Evolutionary conservation across 352 stramenopile genomes (phyloP).

Genomic region (Phytophthora cryptogea): DNA sequence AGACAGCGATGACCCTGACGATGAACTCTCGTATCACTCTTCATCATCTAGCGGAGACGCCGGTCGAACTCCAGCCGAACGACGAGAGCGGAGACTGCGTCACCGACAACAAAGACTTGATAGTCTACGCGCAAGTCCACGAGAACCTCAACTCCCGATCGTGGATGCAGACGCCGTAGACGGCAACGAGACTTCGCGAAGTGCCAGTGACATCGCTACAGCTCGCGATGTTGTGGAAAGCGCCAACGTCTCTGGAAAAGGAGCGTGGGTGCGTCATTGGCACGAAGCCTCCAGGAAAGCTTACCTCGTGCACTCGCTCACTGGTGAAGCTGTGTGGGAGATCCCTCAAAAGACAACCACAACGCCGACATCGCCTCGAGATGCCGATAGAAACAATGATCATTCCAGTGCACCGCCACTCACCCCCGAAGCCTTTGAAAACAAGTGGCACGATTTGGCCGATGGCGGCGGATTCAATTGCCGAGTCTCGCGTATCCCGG

Average conservation of each 20-base stretch:
- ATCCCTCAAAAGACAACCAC: conserved; percentile 23
- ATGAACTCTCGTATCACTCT: conserved; percentile 29
- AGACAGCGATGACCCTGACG: conserved; percentile 15
- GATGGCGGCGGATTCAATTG: conserved; percentile 72
- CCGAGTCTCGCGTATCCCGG: conserved; percentile 59
- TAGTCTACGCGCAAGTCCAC: conserved; percentile 17
- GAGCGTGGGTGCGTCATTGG: conserved; percentile 68
- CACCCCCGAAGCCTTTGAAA: conserved; percentile 43
- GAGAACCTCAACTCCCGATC: conserved; percentile 28
- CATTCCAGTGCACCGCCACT: conserved; percentile 9
- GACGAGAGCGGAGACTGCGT: conserved; percentile 24
- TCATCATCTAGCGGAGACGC: conserved; percentile 34
- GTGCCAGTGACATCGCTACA: conserved; percentile 29
- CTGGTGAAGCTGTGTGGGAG: conserved; percentile 73
- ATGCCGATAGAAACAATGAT: conserved; percentile 7
- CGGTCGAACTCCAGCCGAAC: conserved; percentile 28
- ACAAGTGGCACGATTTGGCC: conserved; percentile 51
- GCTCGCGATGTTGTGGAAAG: conserved; percentile 23
- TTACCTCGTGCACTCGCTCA: conserved; percentile 75
- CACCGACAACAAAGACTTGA: conserved; percentile 27
- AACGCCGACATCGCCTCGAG: not conserved
- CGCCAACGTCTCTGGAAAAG: conserved; percentile 19
- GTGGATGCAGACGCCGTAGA: conserved; percentile 33
- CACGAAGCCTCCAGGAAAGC: conserved; percentile 51
- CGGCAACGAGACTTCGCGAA: conserved; percentile 25